Base-by-base conservation (phyloP, 2,329 filamentous ascomycete genomes). In the Allantophomopsis cytisporea region DNA sequence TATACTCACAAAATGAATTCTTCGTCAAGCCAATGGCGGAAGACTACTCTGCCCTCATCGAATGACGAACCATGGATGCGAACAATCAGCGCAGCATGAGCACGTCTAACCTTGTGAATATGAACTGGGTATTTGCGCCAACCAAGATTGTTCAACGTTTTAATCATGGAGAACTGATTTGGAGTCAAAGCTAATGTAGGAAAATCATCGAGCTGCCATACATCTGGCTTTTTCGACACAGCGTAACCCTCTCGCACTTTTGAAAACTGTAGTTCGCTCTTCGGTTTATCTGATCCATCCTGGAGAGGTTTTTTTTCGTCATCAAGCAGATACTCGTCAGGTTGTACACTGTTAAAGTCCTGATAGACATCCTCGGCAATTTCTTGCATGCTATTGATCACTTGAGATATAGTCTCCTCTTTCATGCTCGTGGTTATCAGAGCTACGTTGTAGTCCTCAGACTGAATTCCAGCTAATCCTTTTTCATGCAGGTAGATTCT, bases 1-100 rank as follows among this genome's bases (percentile, higher is more conserved):
- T n/a, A n/a, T n/a, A n/a, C n/a, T n/a, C n/a, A n/a, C n/a, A n/a
- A n/a, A n/a, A n/a, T n/a, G 39, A 96, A 95, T 52, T 80, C 80
- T 36, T 80, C 69, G 39, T 79, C 69, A 2, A 87, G 62, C 82
- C 84, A 96, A 61, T 96, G 89, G 51, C 68, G 71, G 41, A 91
- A 64, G 28, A 95, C 84, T 11, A 83, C 56, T 52, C 71, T 74
- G 0, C 89, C 89, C 59, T 96, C 88, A 2, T 71, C 66, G 50
- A 87, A 93, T 1, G 59, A 62, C 38, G 69, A 63, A 54, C 75
- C 78, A 31, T 81, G 73, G 42, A 67, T 73, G 31, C 89, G 73
- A 30, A 93, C 78, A 46, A 96, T 84, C 36, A 96, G 94, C 3
- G 88, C 88, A 0, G 88, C 89, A 58, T 96, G 89, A 43, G 75